Evolutionary conservation across 2,329 filamentous ascomycete species (phyloP), one percentile per base, ranked within the genome.

Genomic region (Penicillium sp.): DNA sequence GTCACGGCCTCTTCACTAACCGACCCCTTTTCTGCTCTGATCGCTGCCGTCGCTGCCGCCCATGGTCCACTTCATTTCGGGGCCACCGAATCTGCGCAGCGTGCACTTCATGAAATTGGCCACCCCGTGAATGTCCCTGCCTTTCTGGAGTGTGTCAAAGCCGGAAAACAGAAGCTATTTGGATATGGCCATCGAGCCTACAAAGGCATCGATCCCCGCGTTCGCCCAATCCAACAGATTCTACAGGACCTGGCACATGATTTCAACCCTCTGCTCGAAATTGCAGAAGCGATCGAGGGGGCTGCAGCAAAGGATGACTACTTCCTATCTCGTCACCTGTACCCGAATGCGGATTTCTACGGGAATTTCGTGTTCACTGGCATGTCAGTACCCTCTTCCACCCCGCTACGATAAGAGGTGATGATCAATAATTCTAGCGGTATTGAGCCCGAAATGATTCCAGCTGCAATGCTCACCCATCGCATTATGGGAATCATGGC

Each of bases 61-160:
- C 77, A 78, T 48, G 78, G 78, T 0, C 76, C 76, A 0, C 74
- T 78, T 0, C 78, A 81, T 57, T 78, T 76, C 39, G 78, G 77
- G n/a, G 78, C 78, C 3, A 77, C 75, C 0, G 78, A 80, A 48
- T 71, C 72, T 15, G 77, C 77, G 0, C 78, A 79, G 53, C 70
- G 73, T 33, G 49, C 53, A 0, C 47, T 63, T 4, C 32, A 15
- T 4, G 48, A 53, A 2, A 54, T 64, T 4, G 47, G 51, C 11
- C 40, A 41, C 0, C 34, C 46, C 2, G 71, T 50, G 0, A 56
- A 51, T 10, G 54, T 63, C 2, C 53, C 59, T 1, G 36, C 29
- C 1, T 58, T 63, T n/a, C 49, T 64, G 1, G 48, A 54, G 3
- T 43, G 54, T 9, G 57, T 63, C 11, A 63, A 62, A 37, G 21